Evolutionary conservation across 164 flowering plant genomes (phyloP), one percentile per base, ranked within the genome.

Genomic region (Berberis vulgaris): DNA sequence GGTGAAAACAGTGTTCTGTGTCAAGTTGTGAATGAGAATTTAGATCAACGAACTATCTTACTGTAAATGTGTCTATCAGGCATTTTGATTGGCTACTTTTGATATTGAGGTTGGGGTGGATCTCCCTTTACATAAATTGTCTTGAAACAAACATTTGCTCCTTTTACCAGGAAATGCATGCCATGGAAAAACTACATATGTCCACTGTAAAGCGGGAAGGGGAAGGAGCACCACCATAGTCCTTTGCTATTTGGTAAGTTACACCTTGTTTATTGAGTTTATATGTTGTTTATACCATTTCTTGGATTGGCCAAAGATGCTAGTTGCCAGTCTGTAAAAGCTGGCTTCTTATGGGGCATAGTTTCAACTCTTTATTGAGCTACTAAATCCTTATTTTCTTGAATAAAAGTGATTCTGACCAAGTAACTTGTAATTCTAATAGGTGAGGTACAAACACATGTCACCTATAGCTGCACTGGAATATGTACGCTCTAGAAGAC

Each of bases 141-240:
- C n/a, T 13, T 26, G 26, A 26, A 26, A 26, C 26, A 54, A 6
- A 13, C 5, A 44, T 46, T 52, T 41, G n/a, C 2, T 8, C 42
- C 11, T 44, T 60, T 59, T 41, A 69, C 54, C 68, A 83, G 87
- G 65, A 49, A 81, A 80, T 73, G 80, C 84, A 9, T 77, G 76
- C 7, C 63, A 62, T 71, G 84, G 88, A 56, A 77, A 57, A 65
- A 85, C 82, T 10, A 89, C 96, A 12, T 92, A 89, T 76, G 96
- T 92, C 45, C 98, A 92, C 79, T 92, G 96, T 71, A 89, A 89
- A 77, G 98, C 98, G 67, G 98, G 96, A 49, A 80, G 98, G 41
- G 96, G 98, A 12, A 85, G 97, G 61, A 92, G 98, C 73, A 89
- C 98, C 49, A 92, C 98, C 8, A 72, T 89, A 78, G 96, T 92